Percentiles rank a stretch among this genome's conserved stretches.
Evolutionary conservation across 192 early-diverging fungal species (phyloP).

Genomic region (Piromyces sp.): DNA sequence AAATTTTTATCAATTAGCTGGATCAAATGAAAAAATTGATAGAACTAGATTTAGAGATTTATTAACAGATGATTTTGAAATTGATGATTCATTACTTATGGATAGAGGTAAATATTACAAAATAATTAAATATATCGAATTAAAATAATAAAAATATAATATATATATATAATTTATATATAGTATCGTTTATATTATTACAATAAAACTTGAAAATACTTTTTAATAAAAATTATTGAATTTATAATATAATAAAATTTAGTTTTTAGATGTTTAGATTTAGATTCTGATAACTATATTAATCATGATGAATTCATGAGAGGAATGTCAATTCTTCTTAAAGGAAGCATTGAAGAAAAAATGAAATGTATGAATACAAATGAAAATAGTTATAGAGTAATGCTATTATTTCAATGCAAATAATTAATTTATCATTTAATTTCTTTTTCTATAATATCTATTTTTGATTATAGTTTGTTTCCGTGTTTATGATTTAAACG

Average conservation of each 20-base stretch:
- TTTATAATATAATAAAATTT: background rate
- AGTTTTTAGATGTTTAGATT: constrained; percentile 44
- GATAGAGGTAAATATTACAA: constrained; percentile 29
- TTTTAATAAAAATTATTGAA: too few relatives aligned
- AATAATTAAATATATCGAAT: too few relatives aligned
- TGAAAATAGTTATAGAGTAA: too few relatives aligned
- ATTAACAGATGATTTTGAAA: constrained; percentile 35
- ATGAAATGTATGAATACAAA: constrained; percentile 24
- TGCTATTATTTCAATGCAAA: too few relatives aligned
- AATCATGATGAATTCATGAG: constrained; percentile 33
- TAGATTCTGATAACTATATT: constrained; percentile 41
- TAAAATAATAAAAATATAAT: too few relatives aligned
- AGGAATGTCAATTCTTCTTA: constrained; percentile 35
- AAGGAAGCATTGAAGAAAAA: constrained; percentile 27
- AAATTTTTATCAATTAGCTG: constrained; percentile 15
- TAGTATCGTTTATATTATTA: too few relatives aligned
- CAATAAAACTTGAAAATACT: too few relatives aligned
- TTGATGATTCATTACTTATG: constrained; percentile 40
- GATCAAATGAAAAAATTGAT: constrained; percentile 31
- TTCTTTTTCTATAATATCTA: background rate
- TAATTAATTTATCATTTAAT: too few relatives aligned
- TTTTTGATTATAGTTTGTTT: constrained; percentile 22
- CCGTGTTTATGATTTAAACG: constrained; percentile 41
- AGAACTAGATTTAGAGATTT: constrained; percentile 31
- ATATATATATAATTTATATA: too few relatives aligned